Percentiles rank a stretch among this genome's conserved stretches.
Conservation (phyloP, 768 basidiomycete genomes). For the Psilocybe sp. region DNA sequence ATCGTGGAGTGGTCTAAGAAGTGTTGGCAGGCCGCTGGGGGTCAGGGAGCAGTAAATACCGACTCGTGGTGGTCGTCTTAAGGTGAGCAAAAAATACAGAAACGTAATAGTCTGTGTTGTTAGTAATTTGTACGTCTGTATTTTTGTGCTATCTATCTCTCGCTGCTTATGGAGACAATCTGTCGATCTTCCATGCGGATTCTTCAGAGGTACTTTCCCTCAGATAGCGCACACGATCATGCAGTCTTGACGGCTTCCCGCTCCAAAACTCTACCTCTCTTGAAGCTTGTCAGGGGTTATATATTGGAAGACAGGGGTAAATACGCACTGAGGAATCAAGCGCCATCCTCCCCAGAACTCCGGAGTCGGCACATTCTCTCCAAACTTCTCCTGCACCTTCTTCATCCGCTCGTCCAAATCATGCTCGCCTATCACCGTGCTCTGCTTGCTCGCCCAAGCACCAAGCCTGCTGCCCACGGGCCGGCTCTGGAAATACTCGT, state of each 20-base stretch:
- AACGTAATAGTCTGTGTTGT: background rate
- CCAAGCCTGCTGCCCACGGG: conserved; percentile 85
- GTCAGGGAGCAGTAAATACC: conserved; percentile 21
- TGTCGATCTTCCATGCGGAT: conserved; percentile 73
- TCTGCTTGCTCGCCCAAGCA: conserved; percentile 94
- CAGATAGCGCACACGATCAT: conserved; percentile 83
- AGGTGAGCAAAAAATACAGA: conserved; percentile 2
- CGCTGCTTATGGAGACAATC: conserved; percentile 64
- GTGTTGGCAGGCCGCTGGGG: conserved; percentile 40
- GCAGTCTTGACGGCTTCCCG: conserved; percentile 92
- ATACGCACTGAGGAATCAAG: conserved; percentile 79
- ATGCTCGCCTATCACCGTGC: conserved; percentile 70
- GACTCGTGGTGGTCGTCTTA: background rate
- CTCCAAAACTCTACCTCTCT: conserved; percentile 98
- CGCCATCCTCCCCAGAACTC: conserved; percentile 98
- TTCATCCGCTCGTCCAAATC: conserved; percentile 63
- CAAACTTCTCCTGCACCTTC: conserved; percentile 56
- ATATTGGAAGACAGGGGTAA: background rate
- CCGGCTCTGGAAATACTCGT: conserved; percentile 78
- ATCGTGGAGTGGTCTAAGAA: conserved; percentile 41
- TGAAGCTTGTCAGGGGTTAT: conserved; percentile 11
- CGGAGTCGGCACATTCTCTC: conserved; percentile 68
- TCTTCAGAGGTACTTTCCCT: conserved; percentile 50
- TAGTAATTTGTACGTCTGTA: background rate
- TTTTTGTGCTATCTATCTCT: conserved; percentile 5